Evolutionary conservation across 345 rosid genomes (phyloP).

Genomic region (Salix dunnii): DNA sequence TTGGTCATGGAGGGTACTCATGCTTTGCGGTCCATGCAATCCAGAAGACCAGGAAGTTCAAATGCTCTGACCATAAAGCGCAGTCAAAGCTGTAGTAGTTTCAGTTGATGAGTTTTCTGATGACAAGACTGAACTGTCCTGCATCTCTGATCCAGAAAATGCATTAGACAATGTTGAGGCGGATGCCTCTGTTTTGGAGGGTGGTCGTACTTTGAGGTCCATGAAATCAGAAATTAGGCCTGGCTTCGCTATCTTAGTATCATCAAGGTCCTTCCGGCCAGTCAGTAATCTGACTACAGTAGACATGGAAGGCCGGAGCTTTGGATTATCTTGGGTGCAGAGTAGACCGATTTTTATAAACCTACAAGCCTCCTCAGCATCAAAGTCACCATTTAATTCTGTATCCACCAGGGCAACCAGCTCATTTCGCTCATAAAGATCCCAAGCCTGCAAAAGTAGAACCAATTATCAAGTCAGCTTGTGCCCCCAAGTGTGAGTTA

Average conservation of each 20-base stretch:
- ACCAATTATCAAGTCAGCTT: neutral
- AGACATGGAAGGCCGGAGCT: conserved; percentile 71
- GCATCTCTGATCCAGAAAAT: conserved; percentile 45
- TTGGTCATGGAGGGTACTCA: too few species aligned
- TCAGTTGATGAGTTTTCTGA: conserved; percentile 44
- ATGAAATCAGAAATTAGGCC: conserved; percentile 73
- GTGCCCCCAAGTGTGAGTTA: neutral
- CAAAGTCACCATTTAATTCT: conserved; percentile 51
- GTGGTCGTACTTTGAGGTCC: conserved; percentile 65
- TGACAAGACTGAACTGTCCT: conserved; percentile 43
- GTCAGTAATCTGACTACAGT: conserved; percentile 53
- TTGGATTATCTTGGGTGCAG: conserved; percentile 75
- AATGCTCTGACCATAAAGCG: conserved; percentile 22
- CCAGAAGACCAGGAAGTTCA: neutral
- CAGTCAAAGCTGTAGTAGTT: conserved; percentile 31
- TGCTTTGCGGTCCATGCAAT: too few species aligned
- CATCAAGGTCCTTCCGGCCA: conserved; percentile 40
- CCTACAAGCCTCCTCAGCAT: conserved; percentile 67
- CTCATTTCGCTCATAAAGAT: conserved; percentile 61
- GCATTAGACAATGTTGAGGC: conserved; percentile 31
- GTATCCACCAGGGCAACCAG: conserved; percentile 60
- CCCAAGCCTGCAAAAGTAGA: conserved; percentile 71
- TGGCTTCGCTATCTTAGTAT: conserved; percentile 48
- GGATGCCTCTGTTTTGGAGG: conserved; percentile 20
- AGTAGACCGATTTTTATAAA: conserved; percentile 65